These are phyloP conservation scores for Penstemon newberryi DNA, from an alignment of 257 asterid genomes.

Conservation along the genomic window DNA sequence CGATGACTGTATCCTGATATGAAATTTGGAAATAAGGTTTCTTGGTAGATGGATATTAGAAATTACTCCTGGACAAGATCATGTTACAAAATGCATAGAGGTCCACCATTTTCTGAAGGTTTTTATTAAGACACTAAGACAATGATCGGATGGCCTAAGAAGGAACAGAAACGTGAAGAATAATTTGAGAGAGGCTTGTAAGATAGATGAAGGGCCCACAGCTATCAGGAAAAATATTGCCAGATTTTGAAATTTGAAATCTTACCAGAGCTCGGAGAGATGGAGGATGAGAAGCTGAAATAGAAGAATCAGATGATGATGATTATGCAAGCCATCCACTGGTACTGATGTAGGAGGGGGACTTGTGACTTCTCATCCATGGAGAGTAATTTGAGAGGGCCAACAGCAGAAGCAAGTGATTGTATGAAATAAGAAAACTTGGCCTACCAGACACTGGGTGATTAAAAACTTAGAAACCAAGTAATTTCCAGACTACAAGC, in stretches of 20 bases:
- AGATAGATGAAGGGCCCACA: constrained; percentile 5
- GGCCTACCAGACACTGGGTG: neutral
- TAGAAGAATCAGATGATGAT: constrained; percentile 34
- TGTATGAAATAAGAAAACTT: constrained; percentile 1
- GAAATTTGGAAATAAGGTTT: no score
- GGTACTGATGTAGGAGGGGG: constrained; percentile 61
- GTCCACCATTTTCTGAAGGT: neutral
- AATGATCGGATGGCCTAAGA: constrained; percentile 10
- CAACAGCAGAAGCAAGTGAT: constrained; percentile 20
- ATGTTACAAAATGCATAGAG: neutral
- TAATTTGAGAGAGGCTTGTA: neutral
- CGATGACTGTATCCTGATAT: no score
- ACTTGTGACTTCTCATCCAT: constrained; percentile 35
- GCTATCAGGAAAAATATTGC: constrained; percentile 23
- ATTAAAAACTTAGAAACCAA: neutral
- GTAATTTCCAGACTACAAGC: neutral
- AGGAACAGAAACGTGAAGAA: constrained; percentile 16
- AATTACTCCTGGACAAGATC: neutral
- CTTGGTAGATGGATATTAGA: neutral
- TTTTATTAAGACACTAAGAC: constrained; percentile 3
- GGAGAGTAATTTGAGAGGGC: constrained; percentile 25
- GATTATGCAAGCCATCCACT: constrained; percentile 51
- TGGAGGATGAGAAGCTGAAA: constrained; percentile 36
- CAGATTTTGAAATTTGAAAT: constrained; percentile 32
- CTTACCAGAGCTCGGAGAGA: constrained; percentile 33